Evolutionary conservation across 495 filamentous ascomycete genomes (phyloP), one percentile per base, ranked within the genome.

Genomic region (Xylaria grammica): DNA sequence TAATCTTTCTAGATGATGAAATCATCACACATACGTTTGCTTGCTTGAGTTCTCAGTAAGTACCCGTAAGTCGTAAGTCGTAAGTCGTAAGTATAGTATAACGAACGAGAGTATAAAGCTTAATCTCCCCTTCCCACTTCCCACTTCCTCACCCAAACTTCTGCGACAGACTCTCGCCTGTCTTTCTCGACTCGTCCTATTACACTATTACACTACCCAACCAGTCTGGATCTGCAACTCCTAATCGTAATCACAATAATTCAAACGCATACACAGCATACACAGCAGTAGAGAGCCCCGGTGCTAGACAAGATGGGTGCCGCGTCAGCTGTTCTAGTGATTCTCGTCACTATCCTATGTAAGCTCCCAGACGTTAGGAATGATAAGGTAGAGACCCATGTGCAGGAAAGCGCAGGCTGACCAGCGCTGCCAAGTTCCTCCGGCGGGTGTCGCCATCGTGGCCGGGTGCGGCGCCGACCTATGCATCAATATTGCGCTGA

Each of bases 401-500:
- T 44, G 8, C 24, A 24, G 19, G 29, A 29, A 22, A 17, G 34
- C 1, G 45, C 15, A 22, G 19, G 20, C 40, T 63, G 36, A 63
- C 40, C 26, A 46, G 19, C 26, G 10, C 27, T 9, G 38, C 55
- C 34, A 65, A 82, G 79, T 81, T 36, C 79, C 79, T 64, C 79
- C 79, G 9, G 70, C 75, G 26, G 78, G 74, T 36, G 79, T 81
- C 15, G 75, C 65, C 57, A 69, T 70, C 27, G 69, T 82, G 8
- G 73, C 78, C 9, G 79, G 79, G 22, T 97, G 94, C 81, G 90
- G 90, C 72, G 85, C 88, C 57, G 92, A 97, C 75, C 78, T 98
- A 62, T 79, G 92, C 69, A 93, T 98, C 86, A 97, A 97, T 82
- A 91, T 97, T 82, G 85, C 89, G 67, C 83, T 97, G 72, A 97